These are phyloP conservation scores for Escallonia rubra DNA, from an alignment of 129 eudicot genomes.

Conservation along the genomic window DNA sequence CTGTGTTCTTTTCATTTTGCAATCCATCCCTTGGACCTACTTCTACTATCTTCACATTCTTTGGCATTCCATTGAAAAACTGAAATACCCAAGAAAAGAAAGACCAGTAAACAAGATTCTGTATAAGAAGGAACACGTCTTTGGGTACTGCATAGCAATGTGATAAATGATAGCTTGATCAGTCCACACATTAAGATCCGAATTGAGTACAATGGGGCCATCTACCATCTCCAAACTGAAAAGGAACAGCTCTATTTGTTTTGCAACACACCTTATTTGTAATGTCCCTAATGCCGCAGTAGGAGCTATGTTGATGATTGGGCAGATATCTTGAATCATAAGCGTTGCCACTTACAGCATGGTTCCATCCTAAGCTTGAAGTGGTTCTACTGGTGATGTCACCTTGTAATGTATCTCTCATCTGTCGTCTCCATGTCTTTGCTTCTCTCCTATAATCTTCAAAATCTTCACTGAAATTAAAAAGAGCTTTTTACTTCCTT, in stretches of 20 bases:
- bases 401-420: slow-evolving; percentile 36
- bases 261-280: slow-evolving; percentile 47
- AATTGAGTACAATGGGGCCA: too few species aligned
- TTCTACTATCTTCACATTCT: slow-evolving; percentile 91
- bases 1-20: slow-evolving; percentile 75
- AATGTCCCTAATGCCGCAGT: slow-evolving; percentile 33
- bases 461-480: slow-evolving; percentile 54
- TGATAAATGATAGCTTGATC: too few species aligned
- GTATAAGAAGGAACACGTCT: not conserved
- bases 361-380: slow-evolving; percentile 42
- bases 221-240: not conserved
- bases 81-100: slow-evolving; percentile 18
- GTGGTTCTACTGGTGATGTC: slow-evolving; percentile 30
- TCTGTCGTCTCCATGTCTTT: slow-evolving; percentile 40
- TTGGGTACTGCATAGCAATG: too few species aligned
- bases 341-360: slow-evolving; percentile 27
- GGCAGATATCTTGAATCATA: slow-evolving; percentile 25
- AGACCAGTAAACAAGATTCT: slow-evolving; percentile 1
- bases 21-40: slow-evolving; percentile 99
- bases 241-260: not conserved
- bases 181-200: too few species aligned
- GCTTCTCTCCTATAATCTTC: slow-evolving; percentile 51
- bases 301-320: slow-evolving; percentile 29
- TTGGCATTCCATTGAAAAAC: slow-evolving; percentile 64
- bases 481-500: not conserved